Percentiles rank a stretch among this genome's conserved stretches.
Conservation (phyloP, 495 filamentous ascomycete species). For the Bacidia gigantensis region DNA sequence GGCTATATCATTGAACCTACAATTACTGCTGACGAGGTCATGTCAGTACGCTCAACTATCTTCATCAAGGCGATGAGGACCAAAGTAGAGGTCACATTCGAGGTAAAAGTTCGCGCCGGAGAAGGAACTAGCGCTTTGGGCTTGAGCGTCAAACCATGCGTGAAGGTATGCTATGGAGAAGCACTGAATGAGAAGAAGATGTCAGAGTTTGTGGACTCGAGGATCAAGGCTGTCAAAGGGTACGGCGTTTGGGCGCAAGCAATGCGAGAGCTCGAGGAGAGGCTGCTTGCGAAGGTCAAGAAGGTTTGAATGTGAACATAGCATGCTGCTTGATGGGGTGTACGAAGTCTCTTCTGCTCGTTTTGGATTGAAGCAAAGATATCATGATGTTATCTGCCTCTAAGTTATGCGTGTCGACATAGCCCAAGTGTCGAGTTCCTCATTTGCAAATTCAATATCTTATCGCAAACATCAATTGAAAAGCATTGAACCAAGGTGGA, state of each 20-base stretch:
- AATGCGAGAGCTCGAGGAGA: conserved; percentile 40
- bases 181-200: conserved; percentile 50
- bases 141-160: conserved; percentile 25
- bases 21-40: conserved; percentile 42
- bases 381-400: no score
- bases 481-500: no score
- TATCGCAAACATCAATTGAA: no score
- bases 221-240: conserved; percentile 30
- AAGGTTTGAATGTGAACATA: conserved; percentile 24
- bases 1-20: conserved; percentile 38
- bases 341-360: no score
- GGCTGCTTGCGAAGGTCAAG: conserved; percentile 39
- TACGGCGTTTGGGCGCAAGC: conserved; percentile 39
- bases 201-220: conserved; percentile 40
- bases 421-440: no score
- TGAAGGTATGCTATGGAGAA: conserved; percentile 52
- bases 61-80: conserved; percentile 44
- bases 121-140: conserved; percentile 25
- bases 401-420: no score
- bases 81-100: conserved; percentile 43
- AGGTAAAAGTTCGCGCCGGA: conserved; percentile 28
- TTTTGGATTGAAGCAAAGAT: no score
- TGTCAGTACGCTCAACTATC: conserved; percentile 38
- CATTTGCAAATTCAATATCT: neutral
- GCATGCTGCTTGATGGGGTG: neutral